Evolutionary conservation across 768 basidiomycete genomes (phyloP), one percentile per base, ranked within the genome.

Genomic region (Suillus brevipes): DNA sequence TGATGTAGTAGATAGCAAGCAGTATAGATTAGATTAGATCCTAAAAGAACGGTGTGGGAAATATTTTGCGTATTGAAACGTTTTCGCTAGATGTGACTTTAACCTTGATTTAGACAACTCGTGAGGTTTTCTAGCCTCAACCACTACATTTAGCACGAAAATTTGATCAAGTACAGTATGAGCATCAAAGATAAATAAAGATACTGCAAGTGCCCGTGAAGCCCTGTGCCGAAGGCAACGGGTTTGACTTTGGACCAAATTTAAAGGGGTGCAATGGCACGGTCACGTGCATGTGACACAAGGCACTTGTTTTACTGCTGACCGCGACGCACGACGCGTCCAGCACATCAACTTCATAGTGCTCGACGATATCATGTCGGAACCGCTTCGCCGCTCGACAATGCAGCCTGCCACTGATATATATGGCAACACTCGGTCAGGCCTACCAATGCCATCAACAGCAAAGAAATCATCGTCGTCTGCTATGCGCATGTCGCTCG

Each of bases 401-500:
- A 82, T 90, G 80, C 87, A 86, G 61, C 81, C 85, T 25, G 65
- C 82, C 16, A 53, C 78, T 4, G 88, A 89, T 60, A 74, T 81
- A 1, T 77, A 85, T 68, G 80, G 80, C 14, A 84, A 78, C 69
- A 74, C 70, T 38, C 82, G 88, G 53, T 91, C 93, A 3, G 83
- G 86, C 34, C 83, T 95, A 16, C 92, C 93, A 1, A 74, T 92
- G 61, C 91, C 90, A 6, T 85, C 92, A 0, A 89, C 91, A 0
- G 75, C 85, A 65, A 94, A 93, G 81, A 94, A 91, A 74, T 82
- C 84, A 12, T 73, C 82, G 28, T 73, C 74, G 6, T 67, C 81
- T 60, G 78, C 78, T n/a, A 84, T 82, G 65, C 80, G 86, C 37
- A 85, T 90, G 84, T 93, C 91, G 47, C 78, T 92, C 40, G 88